These are phyloP conservation scores for Samsoniella hepiali DNA, from an alignment of 2,329 filamentous ascomycete species.

Conservation along the genomic window DNA sequence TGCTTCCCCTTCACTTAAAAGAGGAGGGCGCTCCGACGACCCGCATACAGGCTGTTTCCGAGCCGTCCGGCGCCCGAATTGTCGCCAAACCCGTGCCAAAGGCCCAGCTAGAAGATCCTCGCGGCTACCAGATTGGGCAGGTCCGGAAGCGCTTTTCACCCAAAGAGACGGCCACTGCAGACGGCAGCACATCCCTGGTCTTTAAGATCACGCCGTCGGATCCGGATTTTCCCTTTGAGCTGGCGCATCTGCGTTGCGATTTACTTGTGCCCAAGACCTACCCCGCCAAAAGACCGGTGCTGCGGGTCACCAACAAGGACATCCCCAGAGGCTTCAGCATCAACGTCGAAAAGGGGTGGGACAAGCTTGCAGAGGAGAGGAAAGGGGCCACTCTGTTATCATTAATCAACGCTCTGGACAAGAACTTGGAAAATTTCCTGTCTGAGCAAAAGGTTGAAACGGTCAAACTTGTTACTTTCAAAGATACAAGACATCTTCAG, in stretches of 20 bases:
- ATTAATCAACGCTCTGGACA: slow-evolving; percentile 68
- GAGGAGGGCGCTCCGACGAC: slow-evolving; percentile 30
- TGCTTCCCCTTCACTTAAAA: slow-evolving; percentile 38
- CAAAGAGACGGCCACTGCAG: slow-evolving; percentile 39
- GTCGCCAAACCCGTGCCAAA: slow-evolving; percentile 64
- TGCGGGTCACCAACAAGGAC: slow-evolving; percentile 64
- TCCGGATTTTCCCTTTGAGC: slow-evolving; percentile 78
- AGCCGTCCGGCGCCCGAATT: slow-evolving; percentile 45
- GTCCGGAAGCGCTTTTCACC: slow-evolving; percentile 63
- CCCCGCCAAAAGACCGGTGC: slow-evolving; percentile 53
- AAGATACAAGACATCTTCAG: slow-evolving; percentile 51
- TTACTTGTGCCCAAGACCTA: slow-evolving; percentile 63
- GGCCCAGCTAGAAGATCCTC: slow-evolving; percentile 62
- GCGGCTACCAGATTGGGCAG: slow-evolving; percentile 72
- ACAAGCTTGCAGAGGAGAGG: slow-evolving; percentile 56
- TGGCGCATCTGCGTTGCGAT: slow-evolving; percentile 65
- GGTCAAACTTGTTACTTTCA: slow-evolving; percentile 63
- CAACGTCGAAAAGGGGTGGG: slow-evolving; percentile 75
- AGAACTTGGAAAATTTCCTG: slow-evolving; percentile 66
- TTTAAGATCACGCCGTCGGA: slow-evolving; percentile 72
- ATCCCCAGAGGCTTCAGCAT: slow-evolving; percentile 70
- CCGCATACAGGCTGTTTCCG: slow-evolving; percentile 45
- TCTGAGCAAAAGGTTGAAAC: slow-evolving; percentile 69
- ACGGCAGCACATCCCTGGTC: slow-evolving; percentile 54
- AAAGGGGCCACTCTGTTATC: slow-evolving; percentile 58